Evolutionary conservation across 805 yeast genomes (phyloP).

Genomic region (Geotrichum ghanense): DNA sequence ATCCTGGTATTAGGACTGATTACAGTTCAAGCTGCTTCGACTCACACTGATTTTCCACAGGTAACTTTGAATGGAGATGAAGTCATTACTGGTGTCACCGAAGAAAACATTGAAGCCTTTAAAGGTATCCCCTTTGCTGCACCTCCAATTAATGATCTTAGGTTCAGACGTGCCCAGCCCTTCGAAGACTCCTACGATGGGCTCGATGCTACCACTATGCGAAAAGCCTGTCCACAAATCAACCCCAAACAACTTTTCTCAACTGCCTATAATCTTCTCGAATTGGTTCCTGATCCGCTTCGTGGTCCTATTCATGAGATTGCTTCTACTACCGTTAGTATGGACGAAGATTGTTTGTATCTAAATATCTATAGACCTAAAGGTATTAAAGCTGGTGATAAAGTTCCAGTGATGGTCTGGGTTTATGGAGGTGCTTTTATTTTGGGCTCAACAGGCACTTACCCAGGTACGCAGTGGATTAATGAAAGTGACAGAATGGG

Average conservation of each 20-base stretch:
- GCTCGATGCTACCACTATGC: slow-evolving; percentile 7
- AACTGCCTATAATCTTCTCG: not conserved
- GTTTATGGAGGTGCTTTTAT: slow-evolving; percentile 29
- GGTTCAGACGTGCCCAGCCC: slow-evolving; percentile 19
- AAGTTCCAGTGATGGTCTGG: slow-evolving; percentile 23
- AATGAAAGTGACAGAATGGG: slow-evolving; percentile 7
- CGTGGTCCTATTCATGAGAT: not conserved
- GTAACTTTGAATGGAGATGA: not conserved
- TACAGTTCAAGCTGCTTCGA: too few relatives aligned
- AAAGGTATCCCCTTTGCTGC: slow-evolving; percentile 23
- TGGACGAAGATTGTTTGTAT: slow-evolving; percentile 24
- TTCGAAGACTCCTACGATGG: slow-evolving; percentile 11
- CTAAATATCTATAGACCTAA: slow-evolving; percentile 22
- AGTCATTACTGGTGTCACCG: not conserved
- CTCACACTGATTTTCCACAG: too few relatives aligned
- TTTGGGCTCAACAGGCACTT: slow-evolving; percentile 21
- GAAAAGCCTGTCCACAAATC: slow-evolving; percentile 16
- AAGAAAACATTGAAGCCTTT: not conserved
- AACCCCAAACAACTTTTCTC: slow-evolving; percentile 6
- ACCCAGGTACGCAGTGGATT: slow-evolving; percentile 17
- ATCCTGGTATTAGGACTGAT: too few relatives aligned
- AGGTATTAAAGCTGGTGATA: slow-evolving; percentile 3
- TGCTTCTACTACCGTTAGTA: not conserved
- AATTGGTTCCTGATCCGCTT: not conserved
- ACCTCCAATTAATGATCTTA: slow-evolving; percentile 20